Evolutionary conservation across 2,329 filamentous ascomycete species (phyloP), one percentile per base, ranked within the genome.

Genomic region (Anthostomella pinea): DNA sequence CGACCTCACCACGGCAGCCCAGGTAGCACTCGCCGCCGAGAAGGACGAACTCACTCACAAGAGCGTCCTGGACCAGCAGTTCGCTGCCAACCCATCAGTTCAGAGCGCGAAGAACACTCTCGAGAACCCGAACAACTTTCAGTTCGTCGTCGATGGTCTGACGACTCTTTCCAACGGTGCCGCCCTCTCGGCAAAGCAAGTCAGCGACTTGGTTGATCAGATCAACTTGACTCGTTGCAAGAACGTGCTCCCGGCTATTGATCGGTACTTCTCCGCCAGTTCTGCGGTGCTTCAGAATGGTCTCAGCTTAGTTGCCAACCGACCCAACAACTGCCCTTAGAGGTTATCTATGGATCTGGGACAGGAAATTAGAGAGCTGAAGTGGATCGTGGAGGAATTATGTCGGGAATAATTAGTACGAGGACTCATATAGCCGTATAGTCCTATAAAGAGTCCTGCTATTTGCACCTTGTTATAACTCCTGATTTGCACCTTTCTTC

Each of bases 21-120:
- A 27, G 11, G 33, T 33, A 5, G 43, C 43, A 8, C 41, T 46
- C 10, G 14, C 23, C 18, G 37, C 43, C 2, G 43, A 46, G 41
- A 41, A 35, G n/a, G 35, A 46, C 32, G 43, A 46, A 22, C 32
- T 44, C 13, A 10, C 29, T 8, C 43, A 44, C 29, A 46, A 46
- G 21, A 25, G 21, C 31, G 40, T 43, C 5, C 37, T 46, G 8
- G 43, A 46, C 24, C 6, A 18, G n/a, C 11, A 3, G 3, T 41
- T 46, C 29, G 20, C 13, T 16, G 11, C 23, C 6, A 35, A 41
- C 18, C 3, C 24, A 6, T 15, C 20, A 15, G 38, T 46, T 6
- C 19, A 17, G 5, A 14, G 5, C n/a, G 43, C 43, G 5, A 30
- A 39, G 29, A n/a, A 38, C 22, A 24, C 38, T 11, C 41, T 46